These are phyloP conservation scores for Fusarium temperatum DNA, from an alignment of 2,329 filamentous ascomycete genomes.

Conservation along the genomic window DNA sequence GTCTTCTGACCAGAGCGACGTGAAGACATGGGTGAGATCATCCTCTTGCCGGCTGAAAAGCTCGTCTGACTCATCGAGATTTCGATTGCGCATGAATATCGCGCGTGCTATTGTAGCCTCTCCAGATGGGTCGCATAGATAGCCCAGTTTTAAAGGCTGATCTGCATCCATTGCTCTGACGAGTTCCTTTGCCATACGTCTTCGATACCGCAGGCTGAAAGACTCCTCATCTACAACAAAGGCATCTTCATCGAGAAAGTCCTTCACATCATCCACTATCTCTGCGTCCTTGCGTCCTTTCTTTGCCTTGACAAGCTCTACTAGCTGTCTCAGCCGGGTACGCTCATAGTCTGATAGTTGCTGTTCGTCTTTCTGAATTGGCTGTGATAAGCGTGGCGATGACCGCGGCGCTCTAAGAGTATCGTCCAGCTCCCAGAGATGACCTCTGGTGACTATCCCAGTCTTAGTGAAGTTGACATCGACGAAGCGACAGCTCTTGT, in stretches of 20 bases:
- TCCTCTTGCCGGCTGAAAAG: background rate
- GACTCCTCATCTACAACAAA: slow-evolving; percentile 1
- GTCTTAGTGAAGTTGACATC: slow-evolving; percentile 18
- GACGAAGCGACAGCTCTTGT: slow-evolving; percentile 41
- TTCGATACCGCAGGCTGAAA: slow-evolving; percentile 26
- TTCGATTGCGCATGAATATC: slow-evolving; percentile 13
- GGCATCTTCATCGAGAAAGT: slow-evolving; percentile 22
- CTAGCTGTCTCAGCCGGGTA: slow-evolving; percentile 22
- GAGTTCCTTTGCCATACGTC: slow-evolving; percentile 30
- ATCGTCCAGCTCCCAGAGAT: slow-evolving; percentile 39
- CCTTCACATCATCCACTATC: background rate
- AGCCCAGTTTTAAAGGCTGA: slow-evolving; percentile 21
- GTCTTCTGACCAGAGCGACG: slow-evolving; percentile 26
- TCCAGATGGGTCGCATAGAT: slow-evolving; percentile 6
- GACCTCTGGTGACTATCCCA: slow-evolving; percentile 36
- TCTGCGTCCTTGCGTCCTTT: background rate
- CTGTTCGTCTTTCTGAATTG: slow-evolving; percentile 6
- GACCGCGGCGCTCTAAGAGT: slow-evolving; percentile 27
- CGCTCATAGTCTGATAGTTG: slow-evolving; percentile 24
- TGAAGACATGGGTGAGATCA: slow-evolving; percentile 13
- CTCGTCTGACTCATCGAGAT: background rate
- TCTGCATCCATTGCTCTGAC: slow-evolving; percentile 28
- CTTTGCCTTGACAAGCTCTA: slow-evolving; percentile 5
- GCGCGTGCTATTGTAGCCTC: slow-evolving; percentile 4
- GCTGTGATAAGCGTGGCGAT: background rate